A percentile compares a stretch with the other conserved stretches of the same genome.
phyloP scores from a whole-genome alignment of 257 asterid species.

The Cinchona pubescens region DNA sequence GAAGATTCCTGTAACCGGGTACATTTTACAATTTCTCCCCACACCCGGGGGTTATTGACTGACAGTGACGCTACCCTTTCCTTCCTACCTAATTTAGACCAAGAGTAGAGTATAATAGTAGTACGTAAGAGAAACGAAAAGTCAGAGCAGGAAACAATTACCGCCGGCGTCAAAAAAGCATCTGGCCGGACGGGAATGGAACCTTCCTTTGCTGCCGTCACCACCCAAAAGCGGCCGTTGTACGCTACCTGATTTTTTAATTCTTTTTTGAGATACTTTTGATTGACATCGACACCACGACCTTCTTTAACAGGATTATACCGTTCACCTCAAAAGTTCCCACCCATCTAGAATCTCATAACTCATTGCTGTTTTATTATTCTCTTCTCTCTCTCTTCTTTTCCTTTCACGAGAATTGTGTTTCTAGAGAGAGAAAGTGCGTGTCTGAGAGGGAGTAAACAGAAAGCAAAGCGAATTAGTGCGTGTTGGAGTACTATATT shows the following conservation, averaged over 20 bases:
- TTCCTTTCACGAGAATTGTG: neutral
- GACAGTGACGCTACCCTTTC: no score
- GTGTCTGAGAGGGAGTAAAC: constrained; percentile 21
- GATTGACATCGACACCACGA: constrained; percentile 24
- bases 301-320: no score
- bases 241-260: constrained; percentile 18
- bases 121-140: neutral
- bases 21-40: no score
- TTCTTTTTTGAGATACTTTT: neutral
- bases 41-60: no score
- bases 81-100: no score
- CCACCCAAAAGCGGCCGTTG: constrained; percentile 14
- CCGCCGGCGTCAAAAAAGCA: constrained; percentile 25
- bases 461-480: constrained; percentile 38
- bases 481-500: no score
- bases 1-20: no score
- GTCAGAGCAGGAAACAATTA: constrained; percentile 16
- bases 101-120: constrained; percentile 1
- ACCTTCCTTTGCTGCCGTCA: constrained; percentile 1
- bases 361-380: neutral
- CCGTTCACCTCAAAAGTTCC: no score
- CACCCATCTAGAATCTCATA: no score
- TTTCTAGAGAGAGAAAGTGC: constrained; percentile 10
- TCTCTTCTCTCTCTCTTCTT: neutral
- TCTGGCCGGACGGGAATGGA: constrained; percentile 4